Base-by-base conservation (phyloP, 2,329 filamentous ascomycete genomes). In the Immersiporthe knoxdaviesiana region DNA sequence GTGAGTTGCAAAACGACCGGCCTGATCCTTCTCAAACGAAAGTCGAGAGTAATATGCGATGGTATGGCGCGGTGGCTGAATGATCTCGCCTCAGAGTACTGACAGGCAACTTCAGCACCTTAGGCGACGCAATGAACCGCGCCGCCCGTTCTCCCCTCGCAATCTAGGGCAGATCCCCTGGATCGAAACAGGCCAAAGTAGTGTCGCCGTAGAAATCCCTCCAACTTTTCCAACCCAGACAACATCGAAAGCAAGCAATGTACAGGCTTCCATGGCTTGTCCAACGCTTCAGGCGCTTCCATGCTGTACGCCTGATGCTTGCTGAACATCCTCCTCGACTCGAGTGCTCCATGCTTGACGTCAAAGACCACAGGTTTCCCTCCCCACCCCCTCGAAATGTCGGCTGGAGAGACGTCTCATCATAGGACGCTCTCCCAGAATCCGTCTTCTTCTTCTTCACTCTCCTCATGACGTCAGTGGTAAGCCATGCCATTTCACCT, bases 221-320 rank as follows among this genome's bases (percentile, higher is more conserved):
- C 52, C 24, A 47, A n/a, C 11, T 18, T 30, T 21, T 56, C 4
- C 11, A 39, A 21, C 12, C 32, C 30, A 60, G 18, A 39, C 32
- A 37, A 60, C n/a, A 30, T 56, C 4, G 52, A 44, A 27, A 39
- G 35, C n/a, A 61, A 61, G 32, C 32, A 62, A 44, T 16, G 12
- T 27, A 24, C n/a, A 44, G n/a, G 3, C 44, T 62, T 62, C 27
- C 21, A 35, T 44, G 59, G 59, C 39, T 41, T 62, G 59, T 41
- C 35, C 11, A 21, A 27, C n/a, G n/a, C 27, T 27, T 14, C 59
- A 61, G 39, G 21, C 35, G 3, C 39, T 37, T 37, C 24, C n/a
- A 27, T 44, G 59, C 59, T 11, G 59, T 62, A 30, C 11, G 18
- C 24, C 14, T 62, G 24, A 62, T 62, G n/a, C 59, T 44, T 27